Percentiles rank a stretch among this genome's conserved stretches.
These are phyloP conservation scores for Starmera dryadoides DNA, from an alignment of 805 yeast species.

Conservation along the genomic window DNA sequence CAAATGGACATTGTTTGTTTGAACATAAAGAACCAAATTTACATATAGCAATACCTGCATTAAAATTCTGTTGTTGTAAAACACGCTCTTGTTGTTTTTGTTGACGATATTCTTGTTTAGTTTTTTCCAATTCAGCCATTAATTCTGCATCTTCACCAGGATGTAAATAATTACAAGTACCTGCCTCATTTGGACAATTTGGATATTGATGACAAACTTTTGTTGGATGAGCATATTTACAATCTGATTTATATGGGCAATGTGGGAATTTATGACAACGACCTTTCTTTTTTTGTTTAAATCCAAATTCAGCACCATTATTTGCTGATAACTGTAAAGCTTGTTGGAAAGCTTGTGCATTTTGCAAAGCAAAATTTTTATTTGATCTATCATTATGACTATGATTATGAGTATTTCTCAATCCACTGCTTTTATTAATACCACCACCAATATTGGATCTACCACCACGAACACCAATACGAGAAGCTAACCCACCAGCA, in stretches of 20 bases:
- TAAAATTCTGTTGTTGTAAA: slow-evolving; percentile 28
- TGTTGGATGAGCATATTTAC: slow-evolving; percentile 76
- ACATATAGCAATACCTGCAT: slow-evolving; percentile 57
- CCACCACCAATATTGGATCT: background rate
- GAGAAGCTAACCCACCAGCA: slow-evolving; percentile 7
- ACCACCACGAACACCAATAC: background rate
- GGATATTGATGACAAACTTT: slow-evolving; percentile 69
- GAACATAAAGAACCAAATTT: slow-evolving; percentile 72
- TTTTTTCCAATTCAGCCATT: slow-evolving; percentile 59
- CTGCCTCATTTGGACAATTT: slow-evolving; percentile 70
- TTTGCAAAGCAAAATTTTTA: slow-evolving; percentile 19
- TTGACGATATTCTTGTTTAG: slow-evolving; percentile 44
- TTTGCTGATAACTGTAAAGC: slow-evolving; percentile 30
- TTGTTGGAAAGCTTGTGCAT: slow-evolving; percentile 26
- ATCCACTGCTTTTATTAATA: slow-evolving; percentile 3
- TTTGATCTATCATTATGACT: slow-evolving; percentile 13
- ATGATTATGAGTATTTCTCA: slow-evolving; percentile 6
- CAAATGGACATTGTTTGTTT: slow-evolving; percentile 77
- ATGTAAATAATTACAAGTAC: slow-evolving; percentile 78
- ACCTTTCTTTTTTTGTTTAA: slow-evolving; percentile 46
- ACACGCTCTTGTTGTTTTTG: slow-evolving; percentile 24
- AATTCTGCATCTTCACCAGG: slow-evolving; percentile 78
- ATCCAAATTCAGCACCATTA: slow-evolving; percentile 25
- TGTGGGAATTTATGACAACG: slow-evolving; percentile 70
- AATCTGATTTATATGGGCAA: slow-evolving; percentile 55